Evolutionary conservation across 306 rosid genomes (phyloP), one percentile per base, ranked within the genome.

Genomic region (Pyrus pyrifolia): DNA sequence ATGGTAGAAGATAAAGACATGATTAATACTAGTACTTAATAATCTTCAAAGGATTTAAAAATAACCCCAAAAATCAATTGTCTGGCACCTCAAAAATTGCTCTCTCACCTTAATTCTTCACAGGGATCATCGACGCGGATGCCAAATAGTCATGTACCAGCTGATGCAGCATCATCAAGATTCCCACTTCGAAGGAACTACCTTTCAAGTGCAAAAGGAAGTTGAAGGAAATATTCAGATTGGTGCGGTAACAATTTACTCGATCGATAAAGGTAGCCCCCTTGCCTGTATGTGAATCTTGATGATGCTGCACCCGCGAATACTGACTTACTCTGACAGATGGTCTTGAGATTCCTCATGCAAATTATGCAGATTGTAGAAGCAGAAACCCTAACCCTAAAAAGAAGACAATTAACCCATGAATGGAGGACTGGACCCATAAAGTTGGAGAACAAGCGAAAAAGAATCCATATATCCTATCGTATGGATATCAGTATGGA

Each of bases 141-240:
- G 31, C 11, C 23, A 5, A 35, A 35, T 65, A 91, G 93, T 76
- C 94, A 83, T 80, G 67, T 81, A 89, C 83, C 67, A 79, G 91
- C 86, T 38, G 87, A 66, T 89, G 97, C 97, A 91, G 97, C 94
- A 89, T 91, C 97, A 91, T 91, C 97, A 91, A 91, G 94, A 91
- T 91, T 91, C 97, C 70, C 97, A 42, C 51, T 66, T 66, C 55
- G 17, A 68, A 45, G 78, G 70, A 51, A 62, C 6, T 63, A 61
- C 57, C 59, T 73, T 59, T 42, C 40, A 23, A 65, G 45, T 22
- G 38, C 2, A 17, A 23, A 38, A 58, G 76, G 38, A 61, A 27
- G 66, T 59, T 59, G 17, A 4, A 22, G 64, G 25, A 23, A 42
- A 23, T 11, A 22, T n/a, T 59, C 64, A 4, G 17, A 59, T 59